A percentile compares a stretch with the other conserved stretches of the same genome.
These are phyloP conservation scores for Petrea volubilis DNA, from an alignment of 257 asterid species.

Conservation along the genomic window DNA sequence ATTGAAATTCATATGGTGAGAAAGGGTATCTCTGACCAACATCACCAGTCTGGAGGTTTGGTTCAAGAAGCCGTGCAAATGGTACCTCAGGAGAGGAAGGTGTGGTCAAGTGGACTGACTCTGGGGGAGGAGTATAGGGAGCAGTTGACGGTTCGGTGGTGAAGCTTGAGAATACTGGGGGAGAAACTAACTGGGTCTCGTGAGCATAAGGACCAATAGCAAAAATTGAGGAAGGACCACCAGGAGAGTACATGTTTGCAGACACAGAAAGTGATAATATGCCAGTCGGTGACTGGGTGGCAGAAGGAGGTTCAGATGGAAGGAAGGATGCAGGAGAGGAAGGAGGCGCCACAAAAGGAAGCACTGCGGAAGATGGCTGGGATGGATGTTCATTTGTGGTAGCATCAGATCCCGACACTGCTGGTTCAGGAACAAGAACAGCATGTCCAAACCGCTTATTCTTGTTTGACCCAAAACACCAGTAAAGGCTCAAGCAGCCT, in stretches of 20 bases:
- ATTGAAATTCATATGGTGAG: conserved; percentile 71
- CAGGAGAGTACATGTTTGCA: conserved; percentile 78
- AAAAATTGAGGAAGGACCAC: conserved; percentile 82
- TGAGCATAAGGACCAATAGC: conserved; percentile 92
- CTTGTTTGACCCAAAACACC: conserved; percentile 80
- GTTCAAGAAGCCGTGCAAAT: conserved; percentile 84
- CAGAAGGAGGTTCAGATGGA: conserved; percentile 86
- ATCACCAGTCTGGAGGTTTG: conserved; percentile 53
- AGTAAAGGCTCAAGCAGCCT: conserved; percentile 71
- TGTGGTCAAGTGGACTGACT: conserved; percentile 76
- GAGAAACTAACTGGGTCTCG: conserved; percentile 91
- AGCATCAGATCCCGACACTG: conserved; percentile 40
- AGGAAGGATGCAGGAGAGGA: conserved; percentile 94
- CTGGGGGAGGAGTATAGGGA: conserved; percentile 96
- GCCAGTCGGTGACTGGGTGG: conserved; percentile 74
- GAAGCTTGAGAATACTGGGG: conserved; percentile 88
- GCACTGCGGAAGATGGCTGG: conserved; percentile 50
- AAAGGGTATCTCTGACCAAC: conserved; percentile 53
- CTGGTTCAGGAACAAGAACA: conserved; percentile 63
- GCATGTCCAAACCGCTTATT: conserved; percentile 77
- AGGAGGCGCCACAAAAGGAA: conserved; percentile 92
- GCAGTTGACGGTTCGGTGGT: conserved; percentile 97
- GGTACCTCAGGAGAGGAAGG: conserved; percentile 99
- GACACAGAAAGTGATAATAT: conserved; percentile 56
- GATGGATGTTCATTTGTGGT: conserved; percentile 41